Evolutionary conservation across 352 stramenopile species (phyloP).

Genomic region (Globisporangium megalacanthum): DNA sequence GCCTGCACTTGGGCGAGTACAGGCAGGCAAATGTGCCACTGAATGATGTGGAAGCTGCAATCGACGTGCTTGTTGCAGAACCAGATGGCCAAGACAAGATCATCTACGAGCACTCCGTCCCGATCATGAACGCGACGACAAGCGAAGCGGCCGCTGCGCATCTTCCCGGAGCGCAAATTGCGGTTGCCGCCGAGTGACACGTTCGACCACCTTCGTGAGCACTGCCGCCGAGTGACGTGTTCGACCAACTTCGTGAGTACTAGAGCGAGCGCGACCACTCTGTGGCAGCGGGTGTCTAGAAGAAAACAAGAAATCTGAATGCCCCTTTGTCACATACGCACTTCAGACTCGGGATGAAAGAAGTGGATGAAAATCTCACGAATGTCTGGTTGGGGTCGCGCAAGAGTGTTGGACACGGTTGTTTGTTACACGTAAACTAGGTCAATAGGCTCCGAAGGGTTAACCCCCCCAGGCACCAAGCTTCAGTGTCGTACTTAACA

Average conservation of each 20-base stretch:
- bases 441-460: no score
- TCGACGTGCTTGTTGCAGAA: conserved; percentile 81
- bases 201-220: conserved; percentile 64
- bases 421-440: no score
- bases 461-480: no score
- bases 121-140: conserved; percentile 76
- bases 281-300: conserved; percentile 4
- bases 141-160: conserved; percentile 70
- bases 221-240: no score
- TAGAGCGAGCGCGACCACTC: conserved; percentile 36
- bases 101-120: conserved; percentile 85
- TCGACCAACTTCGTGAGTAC: no score
- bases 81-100: conserved; percentile 75
- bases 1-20: conserved; percentile 70
- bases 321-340: no score
- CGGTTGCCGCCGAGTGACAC: conserved; percentile 73
- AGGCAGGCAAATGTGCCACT: conserved; percentile 85
- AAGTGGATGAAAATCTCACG: no score
- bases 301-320: no score
- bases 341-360: no score
- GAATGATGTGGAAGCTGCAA: conserved; percentile 84
- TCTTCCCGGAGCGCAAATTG: conserved; percentile 74
- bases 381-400: no score
- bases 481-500: no score
- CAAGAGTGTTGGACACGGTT: no score